Evolutionary conservation across 2,329 filamentous ascomycete genomes (phyloP), one percentile per base, ranked within the genome.

Genomic region (Ceratocystis papillata): DNA sequence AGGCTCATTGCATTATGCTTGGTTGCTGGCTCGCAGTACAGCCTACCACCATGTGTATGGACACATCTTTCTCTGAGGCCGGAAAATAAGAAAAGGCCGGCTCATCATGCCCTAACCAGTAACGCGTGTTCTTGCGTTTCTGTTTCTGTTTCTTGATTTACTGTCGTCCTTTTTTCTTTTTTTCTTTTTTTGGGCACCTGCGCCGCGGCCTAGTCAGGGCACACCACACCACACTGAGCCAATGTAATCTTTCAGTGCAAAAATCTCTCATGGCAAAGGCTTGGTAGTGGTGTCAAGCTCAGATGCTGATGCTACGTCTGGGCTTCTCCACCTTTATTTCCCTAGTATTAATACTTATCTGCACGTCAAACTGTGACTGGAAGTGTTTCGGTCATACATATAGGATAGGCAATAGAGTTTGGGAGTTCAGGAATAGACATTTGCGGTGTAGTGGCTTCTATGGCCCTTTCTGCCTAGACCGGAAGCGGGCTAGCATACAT

Each of bases 111-210:
- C 12, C 28, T 50, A 5, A 59, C 17, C 6, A 33, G 53, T 12
- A 59, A 59, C 53, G 53, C 53, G 53, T 59, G 53, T 59, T 57
- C 53, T 33, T 30, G 25, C 33, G 53, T 59, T 59, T 59, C 53
- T 33, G 25, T 57, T 57, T 57, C 28, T 30, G 53, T 59, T 59
- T 59, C 53, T 33, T 53, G 28, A 30, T 59, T 59, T 20, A 25
- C 25, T 25, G 25, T 59, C n/a, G 53, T 59, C 22, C 17, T 37
- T 25, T 59, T 1, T 33, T 57, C n/a, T 55, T 57, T 12, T 37
- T 12, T 33, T 59, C 15, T 57, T 59, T 30, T 33, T 59, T 12
- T 17, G 53, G 5, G 12, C 3, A 2, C 5, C 53, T 59, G 53
- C 33, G 25, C 53, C 53, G 28, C 30, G 53, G n/a, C 5, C 30